Conservation (phyloP, 2,329 filamentous ascomycete species). For the Ascochyta rabiei region DNA sequence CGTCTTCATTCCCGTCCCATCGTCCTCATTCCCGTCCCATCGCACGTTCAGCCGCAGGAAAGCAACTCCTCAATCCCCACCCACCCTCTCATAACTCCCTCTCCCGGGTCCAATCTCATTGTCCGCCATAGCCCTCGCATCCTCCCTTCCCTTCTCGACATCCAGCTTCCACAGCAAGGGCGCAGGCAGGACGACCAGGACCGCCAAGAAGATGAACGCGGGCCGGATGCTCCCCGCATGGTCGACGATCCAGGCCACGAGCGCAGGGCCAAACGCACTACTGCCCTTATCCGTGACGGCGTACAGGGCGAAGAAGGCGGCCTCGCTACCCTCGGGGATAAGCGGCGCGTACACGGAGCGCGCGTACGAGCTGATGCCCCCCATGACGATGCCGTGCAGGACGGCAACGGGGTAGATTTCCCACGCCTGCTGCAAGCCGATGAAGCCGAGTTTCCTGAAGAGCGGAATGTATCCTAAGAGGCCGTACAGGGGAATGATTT, state of each 20-base stretch:
- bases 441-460: constrained; percentile 72
- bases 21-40: too few relatives aligned
- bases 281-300: constrained; percentile 96
- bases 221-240: constrained; percentile 51
- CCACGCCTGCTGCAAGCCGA: constrained; percentile 84
- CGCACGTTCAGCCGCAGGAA: background rate
- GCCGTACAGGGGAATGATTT: constrained; percentile 88
- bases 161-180: constrained; percentile 82
- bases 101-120: constrained; percentile 16
- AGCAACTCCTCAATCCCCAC: constrained; percentile 11
- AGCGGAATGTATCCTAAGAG: constrained; percentile 82
- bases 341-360: constrained; percentile 87
- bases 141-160: constrained; percentile 62
- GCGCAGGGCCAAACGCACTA: constrained; percentile 85
- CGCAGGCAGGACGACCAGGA: constrained; percentile 76
- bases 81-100: constrained; percentile 26
- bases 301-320: constrained; percentile 91
- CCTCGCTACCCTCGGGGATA: constrained; percentile 89
- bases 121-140: constrained; percentile 39
- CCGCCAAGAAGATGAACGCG: constrained; percentile 85
- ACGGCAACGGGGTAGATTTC: constrained; percentile 90
- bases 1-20: too few relatives aligned
- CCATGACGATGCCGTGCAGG: constrained; percentile 87
- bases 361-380: constrained; percentile 86
- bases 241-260: constrained; percentile 89